These are phyloP conservation scores for Picea mariana DNA, from an alignment of 83 land plant genomes.

Conservation along the genomic window DNA sequence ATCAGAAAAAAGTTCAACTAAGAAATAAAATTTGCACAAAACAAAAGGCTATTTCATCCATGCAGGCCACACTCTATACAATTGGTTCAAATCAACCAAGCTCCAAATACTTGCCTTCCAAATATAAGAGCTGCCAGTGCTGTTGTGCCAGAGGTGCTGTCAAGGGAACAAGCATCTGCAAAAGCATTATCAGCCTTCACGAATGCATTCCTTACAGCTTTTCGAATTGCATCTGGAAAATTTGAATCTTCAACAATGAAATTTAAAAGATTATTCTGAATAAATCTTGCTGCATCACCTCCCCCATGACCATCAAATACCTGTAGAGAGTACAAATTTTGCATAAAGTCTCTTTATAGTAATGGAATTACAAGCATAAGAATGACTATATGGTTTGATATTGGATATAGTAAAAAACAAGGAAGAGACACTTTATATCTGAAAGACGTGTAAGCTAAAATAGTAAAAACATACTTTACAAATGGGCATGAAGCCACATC, in stretches of 20 bases:
- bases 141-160: slow-evolving; percentile 81
- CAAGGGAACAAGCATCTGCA: slow-evolving; percentile 66
- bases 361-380: too few relatives aligned
- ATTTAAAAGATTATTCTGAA: slow-evolving; percentile 63
- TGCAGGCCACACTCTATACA: not conserved
- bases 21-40: not conserved
- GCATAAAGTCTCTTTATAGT: too few relatives aligned
- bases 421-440: not conserved
- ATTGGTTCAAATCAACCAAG: not conserved
- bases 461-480: too few relatives aligned
- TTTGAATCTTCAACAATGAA: slow-evolving; percentile 67
- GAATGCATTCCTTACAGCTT: slow-evolving; percentile 76
- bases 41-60: not conserved
- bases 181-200: slow-evolving; percentile 72
- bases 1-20: not conserved
- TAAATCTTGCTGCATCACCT: slow-evolving; percentile 74
- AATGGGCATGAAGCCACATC: not conserved
- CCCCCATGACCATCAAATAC: slow-evolving; percentile 97
- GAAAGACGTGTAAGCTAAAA: not conserved
- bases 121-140: slow-evolving; percentile 70
- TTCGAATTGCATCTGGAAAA: slow-evolving; percentile 59
- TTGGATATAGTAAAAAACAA: not conserved
- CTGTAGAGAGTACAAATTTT: slow-evolving; percentile 29
- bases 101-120: slow-evolving; percentile 60
- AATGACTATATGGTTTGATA: not conserved